Evolutionary conservation across 1,139 yeast genomes (phyloP).

Genomic region (Yueomyces sp.): DNA sequence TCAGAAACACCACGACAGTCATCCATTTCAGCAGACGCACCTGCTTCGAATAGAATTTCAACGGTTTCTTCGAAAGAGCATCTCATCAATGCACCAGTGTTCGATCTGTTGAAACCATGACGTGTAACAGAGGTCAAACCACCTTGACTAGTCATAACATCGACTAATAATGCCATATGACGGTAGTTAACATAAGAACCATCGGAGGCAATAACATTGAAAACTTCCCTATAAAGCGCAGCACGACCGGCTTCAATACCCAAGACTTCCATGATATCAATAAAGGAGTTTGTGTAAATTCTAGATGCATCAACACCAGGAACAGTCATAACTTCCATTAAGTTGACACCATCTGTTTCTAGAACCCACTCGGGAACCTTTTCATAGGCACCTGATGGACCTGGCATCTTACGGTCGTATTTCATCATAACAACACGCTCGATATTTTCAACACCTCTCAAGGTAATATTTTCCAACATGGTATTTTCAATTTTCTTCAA

Average conservation of each 20-base stretch:
- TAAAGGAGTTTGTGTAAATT: conserved; percentile 91
- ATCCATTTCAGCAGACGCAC: conserved; percentile 94
- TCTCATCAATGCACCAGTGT: conserved; percentile 98
- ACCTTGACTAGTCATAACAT: conserved; percentile 98
- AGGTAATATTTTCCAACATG: conserved; percentile 87
- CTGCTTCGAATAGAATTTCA: conserved; percentile 93
- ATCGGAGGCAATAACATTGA: conserved; percentile 96
- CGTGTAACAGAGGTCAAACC: conserved; percentile 98
- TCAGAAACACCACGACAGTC: conserved; percentile 98
- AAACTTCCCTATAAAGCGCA: conserved; percentile 84
- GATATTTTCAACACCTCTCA: conserved; percentile 94
- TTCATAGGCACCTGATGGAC: conserved; percentile 72
- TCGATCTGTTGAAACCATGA: conserved; percentile 98
- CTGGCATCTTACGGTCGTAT: conserved; percentile 70
- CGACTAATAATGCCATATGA: conserved; percentile 94
- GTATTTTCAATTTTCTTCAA: conserved; percentile 91
- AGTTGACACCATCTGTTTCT: conserved; percentile 96
- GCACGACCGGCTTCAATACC: conserved; percentile 98
- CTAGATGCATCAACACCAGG: conserved; percentile 88
- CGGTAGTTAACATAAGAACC: conserved; percentile 99
- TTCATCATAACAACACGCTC: conserved; percentile 78
- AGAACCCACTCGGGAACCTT: conserved; percentile 95
- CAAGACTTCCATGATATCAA: conserved; percentile 84
- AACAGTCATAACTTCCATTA: conserved; percentile 89
- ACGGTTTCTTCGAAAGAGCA: conserved; percentile 99